A percentile compares a stretch with the other conserved stretches of the same genome.
Conservation (phyloP, 805 yeast genomes). For the Suhomyces prunicola region DNA sequence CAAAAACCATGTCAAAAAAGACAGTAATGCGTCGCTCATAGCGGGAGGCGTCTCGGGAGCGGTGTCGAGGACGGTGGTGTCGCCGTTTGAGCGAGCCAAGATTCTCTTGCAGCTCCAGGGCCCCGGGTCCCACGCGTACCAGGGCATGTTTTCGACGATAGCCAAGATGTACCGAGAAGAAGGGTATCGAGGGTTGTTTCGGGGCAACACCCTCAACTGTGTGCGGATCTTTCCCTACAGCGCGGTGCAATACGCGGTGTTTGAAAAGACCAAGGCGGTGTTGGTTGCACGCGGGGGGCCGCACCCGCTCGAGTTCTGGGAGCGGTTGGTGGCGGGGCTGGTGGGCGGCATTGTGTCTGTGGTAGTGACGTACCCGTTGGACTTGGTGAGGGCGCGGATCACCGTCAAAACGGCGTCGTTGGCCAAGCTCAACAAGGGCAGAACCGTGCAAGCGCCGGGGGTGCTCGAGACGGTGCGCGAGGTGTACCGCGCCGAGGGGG, state of each 20-base stretch:
- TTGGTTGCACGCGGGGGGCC: slow-evolving; percentile 26
- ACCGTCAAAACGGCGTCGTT: slow-evolving; percentile 81
- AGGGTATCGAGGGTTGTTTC: slow-evolving; percentile 83
- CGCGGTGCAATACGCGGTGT: slow-evolving; percentile 89
- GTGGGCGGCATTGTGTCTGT: slow-evolving; percentile 80
- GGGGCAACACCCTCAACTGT: slow-evolving; percentile 92
- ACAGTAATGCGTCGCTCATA: slow-evolving; percentile 59
- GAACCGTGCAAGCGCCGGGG: slow-evolving; percentile 62
- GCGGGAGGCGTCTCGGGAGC: slow-evolving; percentile 81
- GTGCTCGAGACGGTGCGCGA: slow-evolving; percentile 53
- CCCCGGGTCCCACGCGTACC: slow-evolving; percentile 45
- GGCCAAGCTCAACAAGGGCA: slow-evolving; percentile 46
- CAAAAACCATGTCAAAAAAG: slow-evolving; percentile 25
- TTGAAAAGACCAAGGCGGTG: slow-evolving; percentile 56
- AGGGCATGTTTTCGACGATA: slow-evolving; percentile 77
- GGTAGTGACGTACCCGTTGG: slow-evolving; percentile 85
- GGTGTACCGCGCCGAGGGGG: slow-evolving; percentile 79
- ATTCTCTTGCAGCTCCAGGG: slow-evolving; percentile 89
- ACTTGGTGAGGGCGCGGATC: slow-evolving; percentile 83
- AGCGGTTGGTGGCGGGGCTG: slow-evolving; percentile 74
- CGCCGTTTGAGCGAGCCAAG: slow-evolving; percentile 94
- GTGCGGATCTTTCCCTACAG: slow-evolving; percentile 88
- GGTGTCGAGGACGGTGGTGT: slow-evolving; percentile 82
- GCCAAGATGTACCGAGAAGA: slow-evolving; percentile 80
- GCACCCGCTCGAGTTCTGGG: slow-evolving; percentile 43